Evolutionary conservation across 2,329 filamentous ascomycete genomes (phyloP).

Genomic region (Clarireedia sp.): DNA sequence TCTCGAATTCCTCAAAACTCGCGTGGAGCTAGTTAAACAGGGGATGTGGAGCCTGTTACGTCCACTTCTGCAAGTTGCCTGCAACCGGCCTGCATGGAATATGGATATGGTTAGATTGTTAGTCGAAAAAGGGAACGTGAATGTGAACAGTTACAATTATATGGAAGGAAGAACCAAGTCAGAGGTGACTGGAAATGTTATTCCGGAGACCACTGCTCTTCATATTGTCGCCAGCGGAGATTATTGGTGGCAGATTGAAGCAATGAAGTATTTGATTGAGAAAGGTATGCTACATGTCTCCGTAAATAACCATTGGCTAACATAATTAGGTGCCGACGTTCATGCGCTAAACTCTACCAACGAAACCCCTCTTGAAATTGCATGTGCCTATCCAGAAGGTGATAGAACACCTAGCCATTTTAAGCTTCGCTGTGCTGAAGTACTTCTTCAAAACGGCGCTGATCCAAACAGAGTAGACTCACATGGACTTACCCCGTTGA

Average conservation of each 20-base stretch:
- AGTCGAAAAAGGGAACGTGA: conserved; percentile 29
- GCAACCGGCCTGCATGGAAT: conserved; percentile 25
- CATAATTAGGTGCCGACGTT: conserved; percentile 16
- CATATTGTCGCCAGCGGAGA: conserved; percentile 9
- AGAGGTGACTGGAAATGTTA: neutral
- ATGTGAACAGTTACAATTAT: conserved; percentile 25
- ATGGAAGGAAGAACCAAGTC: neutral
- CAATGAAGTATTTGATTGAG: conserved; percentile 19
- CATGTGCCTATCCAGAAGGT: neutral
- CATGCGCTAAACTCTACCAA: conserved; percentile 13
- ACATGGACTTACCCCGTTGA: neutral
- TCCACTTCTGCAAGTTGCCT: neutral
- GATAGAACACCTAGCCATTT: neutral
- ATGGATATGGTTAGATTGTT: conserved; percentile 31
- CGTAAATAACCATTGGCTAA: neutral
- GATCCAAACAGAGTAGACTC: conserved; percentile 5
- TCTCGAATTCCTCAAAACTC: neutral
- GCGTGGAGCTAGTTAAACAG: fast-evolving
- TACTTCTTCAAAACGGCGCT: conserved; percentile 8
- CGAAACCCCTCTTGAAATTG: conserved; percentile 14
- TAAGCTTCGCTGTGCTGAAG: neutral
- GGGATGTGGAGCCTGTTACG: neutral
- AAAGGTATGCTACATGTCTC: conserved; percentile 9
- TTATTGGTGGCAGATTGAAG: conserved; percentile 15
- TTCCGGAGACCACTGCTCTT: conserved; percentile 4